phyloP scores from a whole-genome alignment of 2,329 filamentous ascomycete genomes.

The Plenodomus lindquistii region DNA sequence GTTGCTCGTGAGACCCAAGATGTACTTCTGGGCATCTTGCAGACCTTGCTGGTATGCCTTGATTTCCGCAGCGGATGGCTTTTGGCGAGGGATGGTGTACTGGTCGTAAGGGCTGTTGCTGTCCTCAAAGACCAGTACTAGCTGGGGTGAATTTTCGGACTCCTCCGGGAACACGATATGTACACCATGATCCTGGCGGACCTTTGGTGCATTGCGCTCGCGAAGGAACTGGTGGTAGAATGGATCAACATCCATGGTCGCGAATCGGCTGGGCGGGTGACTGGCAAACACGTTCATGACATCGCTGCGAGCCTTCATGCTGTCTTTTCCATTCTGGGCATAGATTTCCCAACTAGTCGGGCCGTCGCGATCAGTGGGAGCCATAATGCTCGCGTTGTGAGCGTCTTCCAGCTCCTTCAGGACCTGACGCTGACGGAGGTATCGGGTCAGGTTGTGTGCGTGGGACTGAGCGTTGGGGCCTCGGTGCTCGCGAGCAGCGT shows the following conservation, averaged over 20 bases:
- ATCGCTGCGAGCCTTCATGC: conserved; percentile 73
- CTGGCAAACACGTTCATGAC: conserved; percentile 73
- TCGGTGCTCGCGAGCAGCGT: conserved; percentile 79
- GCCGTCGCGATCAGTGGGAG: conserved; percentile 70
- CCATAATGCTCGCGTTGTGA: conserved; percentile 86
- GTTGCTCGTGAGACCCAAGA: conserved; percentile 57
- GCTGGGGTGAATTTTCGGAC: conserved; percentile 59
- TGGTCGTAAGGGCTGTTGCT: conserved; percentile 53
- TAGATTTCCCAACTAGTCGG: conserved; percentile 86
- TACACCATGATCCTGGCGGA: conserved; percentile 72
- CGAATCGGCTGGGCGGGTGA: conserved; percentile 74
- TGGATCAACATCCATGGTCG: conserved; percentile 69
- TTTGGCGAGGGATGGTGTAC: conserved; percentile 60
- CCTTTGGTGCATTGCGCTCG: conserved; percentile 63
- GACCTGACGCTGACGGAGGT: conserved; percentile 79
- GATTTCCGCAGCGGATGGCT: conserved; percentile 59
- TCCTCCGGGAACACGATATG: conserved; percentile 72
- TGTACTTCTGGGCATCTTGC: conserved; percentile 61
- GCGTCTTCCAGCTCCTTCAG: conserved; percentile 79
- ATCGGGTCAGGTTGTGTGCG: conserved; percentile 83
- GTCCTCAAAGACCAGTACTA: conserved; percentile 77
- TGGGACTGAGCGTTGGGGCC: conserved; percentile 75
- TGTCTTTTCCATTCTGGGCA: conserved; percentile 82
- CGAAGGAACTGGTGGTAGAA: conserved; percentile 78
- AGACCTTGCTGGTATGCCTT: conserved; percentile 61